Base-by-base conservation (phyloP, 2,329 filamentous ascomycete genomes). In the Fusarium oligoseptatum region DNA sequence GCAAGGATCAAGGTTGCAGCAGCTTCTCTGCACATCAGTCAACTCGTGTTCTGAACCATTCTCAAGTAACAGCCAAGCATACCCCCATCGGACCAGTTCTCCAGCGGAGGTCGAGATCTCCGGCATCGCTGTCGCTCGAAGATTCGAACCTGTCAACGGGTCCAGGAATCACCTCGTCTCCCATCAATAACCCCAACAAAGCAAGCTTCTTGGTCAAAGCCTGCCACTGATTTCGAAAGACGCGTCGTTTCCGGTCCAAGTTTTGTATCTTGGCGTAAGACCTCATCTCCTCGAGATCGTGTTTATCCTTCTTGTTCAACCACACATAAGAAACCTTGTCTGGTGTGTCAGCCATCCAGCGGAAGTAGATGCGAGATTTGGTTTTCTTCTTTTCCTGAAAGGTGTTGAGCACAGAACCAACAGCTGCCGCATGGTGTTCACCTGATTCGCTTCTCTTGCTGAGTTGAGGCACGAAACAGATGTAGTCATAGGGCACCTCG, bases 381-480 rank as follows among this genome's bases (percentile, higher is more conserved):
- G 63, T 61, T 41, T 69, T 72, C 32, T 57, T 63, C 24, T 67
- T 68, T 20, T 56, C 67, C 15, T 41, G 62, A 22, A 65, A 71
- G 11, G 50, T 39, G 34, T 68, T 62, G 45, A 67, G 41, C 17
- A 68, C 17, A 9, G 71, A 57, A 8, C 71, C 68, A 17, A 61
- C 64, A 27, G 43, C 27, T 8, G 62, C 37, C 11, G 65, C 70
- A 22, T 74, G 60, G 9, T 63, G 39, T 22, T 64, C 64, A n/a
- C 57, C 67, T 22, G 43, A 20, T 11, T 41, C 43, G 52, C 57
- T 64, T 32, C 27, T 60, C 22, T 60, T 68, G 39, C 43, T 43
- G 15, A 72, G 24, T 45, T 73, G 70, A 9, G 74, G 72, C 7
- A 74, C 64, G 43, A 76, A 74, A 41, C 72, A 76, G 37, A 76